Evolutionary conservation across 352 stramenopile genomes (phyloP).

Genomic region (Sclerospora graminicola): DNA sequence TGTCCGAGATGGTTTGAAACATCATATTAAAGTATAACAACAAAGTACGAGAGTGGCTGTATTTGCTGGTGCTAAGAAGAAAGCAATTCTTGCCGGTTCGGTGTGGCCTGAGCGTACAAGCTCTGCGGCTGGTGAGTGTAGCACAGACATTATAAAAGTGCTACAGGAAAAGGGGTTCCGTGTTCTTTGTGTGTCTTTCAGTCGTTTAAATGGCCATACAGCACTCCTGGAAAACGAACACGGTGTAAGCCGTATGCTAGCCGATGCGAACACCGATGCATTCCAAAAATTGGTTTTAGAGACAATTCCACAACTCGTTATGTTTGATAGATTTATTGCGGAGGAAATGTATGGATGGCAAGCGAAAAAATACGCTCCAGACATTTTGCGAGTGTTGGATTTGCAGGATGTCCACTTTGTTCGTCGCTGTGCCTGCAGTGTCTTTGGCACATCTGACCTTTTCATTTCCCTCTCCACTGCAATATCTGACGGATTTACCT

Average conservation of each 20-base stretch:
- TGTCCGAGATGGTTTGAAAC: neutral
- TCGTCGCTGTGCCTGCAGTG: too few relatives aligned
- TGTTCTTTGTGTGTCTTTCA: conserved; percentile 70
- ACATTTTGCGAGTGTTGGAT: conserved; percentile 82
- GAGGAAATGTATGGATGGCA: conserved; percentile 86
- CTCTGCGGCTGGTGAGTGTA: conserved; percentile 82
- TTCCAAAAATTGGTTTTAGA: conserved; percentile 60
- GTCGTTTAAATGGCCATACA: conserved; percentile 62
- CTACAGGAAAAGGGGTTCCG: conserved; percentile 52
- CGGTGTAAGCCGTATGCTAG: conserved; percentile 49
- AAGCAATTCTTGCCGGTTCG: conserved; percentile 51
- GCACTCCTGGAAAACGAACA: conserved; percentile 28
- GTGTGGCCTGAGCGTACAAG: conserved; percentile 85
- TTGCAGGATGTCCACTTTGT: conserved; percentile 92
- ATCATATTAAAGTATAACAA: too few relatives aligned
- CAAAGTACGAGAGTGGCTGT: conserved; percentile 27
- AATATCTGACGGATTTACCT: too few relatives aligned
- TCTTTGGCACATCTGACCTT: too few relatives aligned
- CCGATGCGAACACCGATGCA: conserved; percentile 54
- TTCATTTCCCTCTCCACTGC: too few relatives aligned
- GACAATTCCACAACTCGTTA: conserved; percentile 49
- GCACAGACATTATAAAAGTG: conserved; percentile 58
- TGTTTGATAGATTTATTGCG: conserved; percentile 79
- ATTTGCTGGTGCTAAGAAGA: conserved; percentile 52
- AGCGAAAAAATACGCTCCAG: conserved; percentile 55